Evolutionary conservation across 73 alveolate species (phyloP), one percentile per base, ranked within the genome.

Genomic region (Diophrys sp.): DNA sequence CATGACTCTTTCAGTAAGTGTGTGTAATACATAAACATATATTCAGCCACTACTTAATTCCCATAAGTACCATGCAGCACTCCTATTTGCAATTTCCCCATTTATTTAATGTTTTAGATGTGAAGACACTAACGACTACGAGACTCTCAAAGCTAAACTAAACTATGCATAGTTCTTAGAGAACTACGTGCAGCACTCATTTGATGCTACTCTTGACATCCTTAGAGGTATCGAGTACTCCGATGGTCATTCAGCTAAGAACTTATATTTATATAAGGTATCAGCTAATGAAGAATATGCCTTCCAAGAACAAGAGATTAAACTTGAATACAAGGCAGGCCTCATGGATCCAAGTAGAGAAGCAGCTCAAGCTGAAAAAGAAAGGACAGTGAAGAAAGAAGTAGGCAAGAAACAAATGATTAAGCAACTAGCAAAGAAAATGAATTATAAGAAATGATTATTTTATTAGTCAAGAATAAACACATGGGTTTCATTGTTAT

Each of bases 291-390:
- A 44, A 18, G 62, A 44, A 44, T 44, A 44, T 18, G 5, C 5
- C 5, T 44, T 44, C 62, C 18, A 44, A 44, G 5, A 44, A 44
- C 18, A 44, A 44, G 62, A 44, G 18, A 44, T 44, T 44, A 44
- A 44, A 44, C 5, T 68, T 71, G 87, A 78, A 70, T 78, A 78
- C 54, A 68, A 70, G n/a, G 29, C 18, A 55, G 87, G 87, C 5
- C 70, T 78, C 1, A 78, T 78, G 87, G 87, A 78, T 33, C 87
- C 87, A 14, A 23, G 67, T 29, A 78, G 87, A 33, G 66, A 78
- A 25, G 87, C 71, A 23, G 87, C 87, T 29, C 2, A 28, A 28
- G 44, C 62, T 24, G 87, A 78, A 73, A 78, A 78, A 54, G 31
- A 78, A 30, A 78, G 70, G 23, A 31, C 69, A 23, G 76, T 69